Conservation (phyloP, 192 early-diverging fungal genomes). For the Dissophora ornata region DNA sequence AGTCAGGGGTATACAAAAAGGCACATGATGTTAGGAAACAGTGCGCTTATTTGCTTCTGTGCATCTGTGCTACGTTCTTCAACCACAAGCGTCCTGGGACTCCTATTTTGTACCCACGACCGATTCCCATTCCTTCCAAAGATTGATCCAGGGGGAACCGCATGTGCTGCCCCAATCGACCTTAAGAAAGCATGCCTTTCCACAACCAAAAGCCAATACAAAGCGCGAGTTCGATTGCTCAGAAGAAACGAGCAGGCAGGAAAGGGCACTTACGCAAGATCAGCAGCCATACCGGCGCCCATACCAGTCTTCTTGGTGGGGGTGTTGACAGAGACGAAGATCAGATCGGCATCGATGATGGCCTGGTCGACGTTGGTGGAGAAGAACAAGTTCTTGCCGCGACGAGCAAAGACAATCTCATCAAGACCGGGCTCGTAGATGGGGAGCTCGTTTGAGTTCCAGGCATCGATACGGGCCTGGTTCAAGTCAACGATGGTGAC, state of each 20-base stretch:
- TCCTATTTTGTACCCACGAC: no score
- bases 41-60: no score
- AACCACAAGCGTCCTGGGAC: no score
- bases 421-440: slow-evolving; percentile 95
- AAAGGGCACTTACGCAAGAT: slow-evolving; percentile 74
- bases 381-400: slow-evolving; percentile 90
- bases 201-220: no score
- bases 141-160: no score
- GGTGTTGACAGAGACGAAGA: slow-evolving; percentile 95
- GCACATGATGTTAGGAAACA: no score
- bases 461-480: slow-evolving; percentile 82
- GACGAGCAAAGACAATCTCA: slow-evolving; percentile 78
- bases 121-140: no score
- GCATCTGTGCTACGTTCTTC: no score
- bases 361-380: slow-evolving; percentile 82
- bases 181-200: background rate
- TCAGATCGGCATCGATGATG: slow-evolving; percentile 84
- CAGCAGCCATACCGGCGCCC: slow-evolving; percentile 85
- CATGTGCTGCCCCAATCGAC: background rate
- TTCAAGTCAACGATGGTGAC: slow-evolving; percentile 93
- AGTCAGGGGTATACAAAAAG: background rate
- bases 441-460: slow-evolving; percentile 90
- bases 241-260: background rate
- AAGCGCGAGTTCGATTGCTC: no score
- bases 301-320: slow-evolving; percentile 84